These are phyloP conservation scores for Malassezia japonica DNA, from an alignment of 1,284 basidiomycete species.

Conservation along the genomic window DNA sequence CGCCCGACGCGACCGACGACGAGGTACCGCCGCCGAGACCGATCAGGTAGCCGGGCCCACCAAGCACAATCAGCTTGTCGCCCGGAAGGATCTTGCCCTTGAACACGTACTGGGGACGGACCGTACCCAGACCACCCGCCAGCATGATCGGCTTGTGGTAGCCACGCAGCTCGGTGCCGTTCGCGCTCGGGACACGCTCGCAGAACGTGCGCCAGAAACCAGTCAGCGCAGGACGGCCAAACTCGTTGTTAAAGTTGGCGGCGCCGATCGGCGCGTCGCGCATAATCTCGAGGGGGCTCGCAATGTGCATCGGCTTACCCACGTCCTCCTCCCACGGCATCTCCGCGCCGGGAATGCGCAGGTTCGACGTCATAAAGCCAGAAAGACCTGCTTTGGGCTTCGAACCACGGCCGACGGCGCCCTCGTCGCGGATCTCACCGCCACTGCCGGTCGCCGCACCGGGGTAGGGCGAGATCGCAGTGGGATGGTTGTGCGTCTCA, in stretches of 20 bases:
- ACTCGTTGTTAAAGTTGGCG: slow-evolving; percentile 96
- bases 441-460: slow-evolving; percentile 96
- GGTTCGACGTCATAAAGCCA: slow-evolving; percentile 90
- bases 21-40: slow-evolving; percentile 93
- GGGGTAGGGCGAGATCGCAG: slow-evolving; percentile 93
- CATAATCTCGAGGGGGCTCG: slow-evolving; percentile 92
- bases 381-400: slow-evolving; percentile 90
- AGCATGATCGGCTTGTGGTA: slow-evolving; percentile 99
- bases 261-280: slow-evolving; percentile 87
- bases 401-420: slow-evolving; percentile 85
- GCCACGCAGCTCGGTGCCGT: slow-evolving; percentile 62
- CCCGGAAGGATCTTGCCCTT: slow-evolving; percentile 40
- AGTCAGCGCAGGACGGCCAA: slow-evolving; percentile 73
- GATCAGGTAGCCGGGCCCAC: slow-evolving; percentile 92
- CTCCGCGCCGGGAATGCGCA: slow-evolving; percentile 49
- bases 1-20: slow-evolving; percentile 64
- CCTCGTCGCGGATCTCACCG: slow-evolving; percentile 96
- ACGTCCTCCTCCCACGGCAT: slow-evolving; percentile 50
- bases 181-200: slow-evolving; percentile 30
- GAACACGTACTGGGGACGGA: slow-evolving; percentile 51
- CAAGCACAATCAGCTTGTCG: slow-evolving; percentile 68
- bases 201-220: slow-evolving; percentile 48
- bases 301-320: slow-evolving; percentile 81
- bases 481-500: slow-evolving; percentile 98
- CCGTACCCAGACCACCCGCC: slow-evolving; percentile 89